Evolutionary conservation across 1,139 yeast genomes (phyloP), one percentile per base, ranked within the genome.

Genomic region (Magnusiomyces fungicola): DNA sequence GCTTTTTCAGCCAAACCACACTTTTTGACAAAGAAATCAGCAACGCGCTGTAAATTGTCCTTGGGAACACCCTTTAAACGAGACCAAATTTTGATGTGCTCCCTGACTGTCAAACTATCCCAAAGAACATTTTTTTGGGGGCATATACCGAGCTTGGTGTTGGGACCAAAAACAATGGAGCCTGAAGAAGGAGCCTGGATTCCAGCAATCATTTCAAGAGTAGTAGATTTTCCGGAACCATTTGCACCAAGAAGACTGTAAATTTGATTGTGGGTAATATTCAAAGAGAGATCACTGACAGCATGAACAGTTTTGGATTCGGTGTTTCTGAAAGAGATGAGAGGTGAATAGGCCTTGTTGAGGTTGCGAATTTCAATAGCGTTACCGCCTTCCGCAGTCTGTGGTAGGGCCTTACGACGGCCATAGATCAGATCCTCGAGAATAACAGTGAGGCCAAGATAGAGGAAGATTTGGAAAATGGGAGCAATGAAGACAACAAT

Each of bases 201-300:
- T 12, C 70, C 70, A 19, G 70, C 58, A 30, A 68, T 57, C 64
- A 67, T 65, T 45, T 65, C 69, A 27, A 67, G 54, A 14, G 70
- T 67, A 2, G 71, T 67, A 2, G 70, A 67, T 51, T 67, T 67
- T n/a, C 71, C 71, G 1, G 69, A 65, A 3, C 71, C 71, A 52
- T 67, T 68, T 10, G 71, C 67, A 25, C 71, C 71, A 4, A 67
- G 58, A 23, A 67, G 54, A 46, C 69, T 63, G 22, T 63, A 60
- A 30, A 68, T 65, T 48, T 66, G 68, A 7, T 70, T 69, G 7
- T 48, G 41, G 5, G 55, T 50, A 24, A 68, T 59, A 6, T 49
- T 47, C 21, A 65, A 53, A 16, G 59, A 52, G 19, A 67, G 54
- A 30, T 61, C 57, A 42, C 63, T 55, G 21, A 67, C 69, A 16